Percentiles rank a stretch among this genome's conserved stretches.
Conservation (phyloP, 2,329 filamentous ascomycete species). For the Acephala macrosclerotiorum region DNA sequence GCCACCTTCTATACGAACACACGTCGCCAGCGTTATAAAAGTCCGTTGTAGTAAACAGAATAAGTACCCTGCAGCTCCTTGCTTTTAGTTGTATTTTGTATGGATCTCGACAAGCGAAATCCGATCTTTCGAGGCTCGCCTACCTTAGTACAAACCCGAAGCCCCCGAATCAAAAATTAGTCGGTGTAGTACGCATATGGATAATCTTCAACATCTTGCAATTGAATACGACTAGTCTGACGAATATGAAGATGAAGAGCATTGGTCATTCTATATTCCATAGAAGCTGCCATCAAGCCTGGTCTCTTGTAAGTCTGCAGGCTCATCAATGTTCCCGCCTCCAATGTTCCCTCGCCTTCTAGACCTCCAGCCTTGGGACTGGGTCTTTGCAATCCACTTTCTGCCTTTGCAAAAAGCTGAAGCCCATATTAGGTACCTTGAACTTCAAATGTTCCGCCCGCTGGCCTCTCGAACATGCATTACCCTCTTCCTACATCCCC, state of each 20-base stretch:
- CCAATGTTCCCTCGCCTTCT: no score
- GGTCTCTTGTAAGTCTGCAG: neutral
- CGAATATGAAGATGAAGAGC: neutral
- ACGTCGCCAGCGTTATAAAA: neutral
- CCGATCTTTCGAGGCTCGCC: neutral
- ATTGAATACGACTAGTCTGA: neutral
- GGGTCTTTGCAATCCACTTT: no score
- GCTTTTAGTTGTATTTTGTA: neutral
- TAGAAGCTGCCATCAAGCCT: neutral
- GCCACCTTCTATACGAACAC: constrained; percentile 3
- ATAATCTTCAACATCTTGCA: neutral
- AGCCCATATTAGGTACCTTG: neutral
- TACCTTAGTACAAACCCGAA: neutral
- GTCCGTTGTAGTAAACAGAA: neutral
- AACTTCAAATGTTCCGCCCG: neutral
- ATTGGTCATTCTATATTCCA: neutral
- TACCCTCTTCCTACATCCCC: neutral
- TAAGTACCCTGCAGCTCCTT: neutral
- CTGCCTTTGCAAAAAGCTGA: neutral
- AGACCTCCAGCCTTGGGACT: no score
- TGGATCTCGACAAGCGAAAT: neutral
- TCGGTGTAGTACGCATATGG: neutral
- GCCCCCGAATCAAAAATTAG: no score
- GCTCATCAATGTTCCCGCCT: neutral
- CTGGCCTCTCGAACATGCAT: neutral